Evolutionary conservation across 148 eudicot species (phyloP).

Genomic region (Vaccinium darrowii): DNA sequence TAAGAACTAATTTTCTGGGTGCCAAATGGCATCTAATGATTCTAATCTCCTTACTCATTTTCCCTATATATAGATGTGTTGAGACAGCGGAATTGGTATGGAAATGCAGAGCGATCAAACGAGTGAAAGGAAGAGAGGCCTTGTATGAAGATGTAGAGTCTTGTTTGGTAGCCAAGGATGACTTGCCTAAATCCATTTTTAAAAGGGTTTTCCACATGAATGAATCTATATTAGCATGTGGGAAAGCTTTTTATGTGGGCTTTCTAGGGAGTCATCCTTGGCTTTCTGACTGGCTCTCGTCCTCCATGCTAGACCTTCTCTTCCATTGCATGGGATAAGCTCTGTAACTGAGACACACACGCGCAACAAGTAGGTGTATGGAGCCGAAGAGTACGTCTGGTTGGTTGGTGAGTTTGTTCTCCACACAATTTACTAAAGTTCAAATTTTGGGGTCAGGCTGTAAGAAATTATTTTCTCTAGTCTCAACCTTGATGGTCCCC

Average conservation of each 20-base stretch:
- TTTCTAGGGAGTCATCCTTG: slow-evolving; percentile 11
- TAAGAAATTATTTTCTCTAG: too few relatives aligned
- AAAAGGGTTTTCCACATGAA: neutral
- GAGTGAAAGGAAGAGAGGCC: slow-evolving; percentile 16
- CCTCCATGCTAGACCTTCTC: slow-evolving; percentile 13
- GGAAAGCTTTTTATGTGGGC: neutral
- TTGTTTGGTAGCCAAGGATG: slow-evolving; percentile 23
- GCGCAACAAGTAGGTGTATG: neutral
- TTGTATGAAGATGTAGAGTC: slow-evolving; percentile 16
- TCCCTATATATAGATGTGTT: neutral
- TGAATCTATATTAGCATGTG: neutral
- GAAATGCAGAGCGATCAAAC: neutral
- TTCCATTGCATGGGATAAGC: neutral
- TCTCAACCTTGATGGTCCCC: too few relatives aligned
- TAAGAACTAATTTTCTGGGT: neutral
- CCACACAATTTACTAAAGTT: too few relatives aligned
- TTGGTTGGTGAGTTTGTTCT: too few relatives aligned
- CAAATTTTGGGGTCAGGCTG: too few relatives aligned
- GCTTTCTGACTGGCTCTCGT: neutral
- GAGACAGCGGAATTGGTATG: neutral
- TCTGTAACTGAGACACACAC: neutral
- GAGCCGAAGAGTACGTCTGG: too few relatives aligned
- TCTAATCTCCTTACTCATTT: neutral
- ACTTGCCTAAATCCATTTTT: slow-evolving; percentile 17
- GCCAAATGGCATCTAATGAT: neutral